Base-by-base conservation (phyloP, 495 filamentous ascomycete species). In the Wilcoxina mikolae region DNA sequence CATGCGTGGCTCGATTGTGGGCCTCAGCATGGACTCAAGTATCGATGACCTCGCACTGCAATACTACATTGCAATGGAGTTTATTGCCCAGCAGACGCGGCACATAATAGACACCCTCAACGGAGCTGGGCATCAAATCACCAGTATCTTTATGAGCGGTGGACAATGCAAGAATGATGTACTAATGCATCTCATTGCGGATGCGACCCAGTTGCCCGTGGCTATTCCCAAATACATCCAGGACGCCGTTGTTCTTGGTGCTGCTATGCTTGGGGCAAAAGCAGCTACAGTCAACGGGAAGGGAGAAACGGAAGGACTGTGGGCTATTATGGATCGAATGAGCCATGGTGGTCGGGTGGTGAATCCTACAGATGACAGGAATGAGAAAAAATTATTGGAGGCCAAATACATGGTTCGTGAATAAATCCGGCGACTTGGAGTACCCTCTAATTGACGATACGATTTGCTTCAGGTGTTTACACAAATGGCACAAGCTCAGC, bases 251-350 rank as follows among this genome's bases (percentile, higher is more conserved):
- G 87, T 90, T 20, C 87, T 95, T 61, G 91, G 91, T 17, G 90
- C 91, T 26, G 91, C 91, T 9, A 96, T 98, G 89, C 75, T 96
- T 20, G 91, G 89, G 25, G 91, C 85, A 12, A 96, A 96, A 68
- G 91, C 91, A 46, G 91, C 87, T 22, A 93, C 82, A 61, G 78
- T 77, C 15, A 76, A 83, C 57, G 67, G 70, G 9, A 75, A 88
- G 15, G 90, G 90, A 11, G 79, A 80, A 56, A 88, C 82, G 0
- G 89, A 94, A 71, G 76, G 80, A 39, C 70, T 98, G 54, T 98
- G 90, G 91, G 75, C 79, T 52, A 95, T 98, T 62, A 98, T 98
- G 91, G 84, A 91, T 68, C 80, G 88, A 29, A 94, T 95, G 84
- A 89, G 81, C 69, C 94, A 94, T 71, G 82, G 86, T 23, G 90